These are phyloP conservation scores for Termitomyces bulborhizus DNA, from an alignment of 768 basidiomycete species.

Conservation along the genomic window DNA sequence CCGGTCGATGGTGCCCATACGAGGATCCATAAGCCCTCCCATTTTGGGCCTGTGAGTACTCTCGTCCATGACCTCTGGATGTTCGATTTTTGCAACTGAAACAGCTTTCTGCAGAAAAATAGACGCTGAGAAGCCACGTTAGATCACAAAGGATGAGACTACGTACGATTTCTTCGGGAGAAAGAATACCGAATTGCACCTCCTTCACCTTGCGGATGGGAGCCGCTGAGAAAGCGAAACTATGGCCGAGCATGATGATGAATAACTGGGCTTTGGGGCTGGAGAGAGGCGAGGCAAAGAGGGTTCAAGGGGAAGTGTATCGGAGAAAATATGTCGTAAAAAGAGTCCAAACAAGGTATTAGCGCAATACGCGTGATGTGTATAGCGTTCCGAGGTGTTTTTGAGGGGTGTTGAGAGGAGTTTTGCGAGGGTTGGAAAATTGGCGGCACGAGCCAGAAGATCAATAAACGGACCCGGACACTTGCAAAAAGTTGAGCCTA, in stretches of 20 bases:
- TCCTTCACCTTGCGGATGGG: conserved; percentile 95
- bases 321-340: conserved; percentile 21
- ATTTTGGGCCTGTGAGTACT: conserved; percentile 82
- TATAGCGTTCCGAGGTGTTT: conserved; percentile 18
- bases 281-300: conserved; percentile 10
- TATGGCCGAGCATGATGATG: conserved; percentile 73
- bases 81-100: conserved; percentile 97
- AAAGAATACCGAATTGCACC: conserved; percentile 98
- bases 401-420: conserved; percentile 21
- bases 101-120: conserved; percentile 79
- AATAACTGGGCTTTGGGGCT: conserved; percentile 13
- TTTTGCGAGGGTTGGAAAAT: conserved; percentile 24
- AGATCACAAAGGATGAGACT: conserved; percentile 9
- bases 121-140: conserved; percentile 7
- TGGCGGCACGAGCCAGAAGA: conserved; percentile 21
- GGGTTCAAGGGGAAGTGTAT: conserved; percentile 8
- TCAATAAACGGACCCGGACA: conserved; percentile 24
- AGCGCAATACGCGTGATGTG: conserved; percentile 16
- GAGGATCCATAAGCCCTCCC: conserved; percentile 95
- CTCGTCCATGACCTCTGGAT: conserved; percentile 99
- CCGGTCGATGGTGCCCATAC: conserved; percentile 96
- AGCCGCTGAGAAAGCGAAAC: conserved; percentile 89
- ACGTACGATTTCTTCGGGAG: conserved; percentile 97
- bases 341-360: conserved; percentile 22
- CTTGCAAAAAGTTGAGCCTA: conserved; percentile 16